A percentile compares a stretch with the other conserved stretches of the same genome.
Evolutionary conservation across 129 eudicot species (phyloP).

Genomic region (Lactuca sativa): DNA sequence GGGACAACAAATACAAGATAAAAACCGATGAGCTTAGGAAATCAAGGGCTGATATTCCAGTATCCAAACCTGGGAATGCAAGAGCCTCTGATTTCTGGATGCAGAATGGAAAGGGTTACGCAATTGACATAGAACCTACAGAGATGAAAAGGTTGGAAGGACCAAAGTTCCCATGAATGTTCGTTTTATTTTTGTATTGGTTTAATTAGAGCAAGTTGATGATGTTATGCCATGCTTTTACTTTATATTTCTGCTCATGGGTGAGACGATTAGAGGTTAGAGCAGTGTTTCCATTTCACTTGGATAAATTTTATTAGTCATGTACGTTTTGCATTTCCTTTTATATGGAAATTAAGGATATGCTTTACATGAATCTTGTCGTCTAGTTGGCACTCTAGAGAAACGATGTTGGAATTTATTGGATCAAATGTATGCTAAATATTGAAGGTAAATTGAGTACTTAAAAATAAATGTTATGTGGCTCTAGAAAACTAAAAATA

Average conservation of each 20-base stretch:
- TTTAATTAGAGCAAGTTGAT: not conserved
- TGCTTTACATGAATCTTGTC: not conserved
- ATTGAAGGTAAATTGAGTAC: too few relatives aligned
- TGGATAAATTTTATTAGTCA: not conserved
- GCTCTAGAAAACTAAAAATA: too few relatives aligned
- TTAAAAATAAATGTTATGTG: too few relatives aligned
- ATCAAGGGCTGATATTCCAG: constrained; percentile 46
- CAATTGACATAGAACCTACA: constrained; percentile 51
- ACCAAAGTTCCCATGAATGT: constrained; percentile 36
- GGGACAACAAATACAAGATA: constrained; percentile 64
- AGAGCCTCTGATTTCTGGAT: constrained; percentile 73
- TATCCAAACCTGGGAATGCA: constrained; percentile 39
- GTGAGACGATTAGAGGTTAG: not conserved
- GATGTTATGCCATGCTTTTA: not conserved
- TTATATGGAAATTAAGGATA: too few relatives aligned
- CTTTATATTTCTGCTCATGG: not conserved
- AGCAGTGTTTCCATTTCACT: not conserved
- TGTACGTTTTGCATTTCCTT: not conserved
- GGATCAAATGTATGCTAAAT: too few relatives aligned
- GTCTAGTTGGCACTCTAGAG: too few relatives aligned
- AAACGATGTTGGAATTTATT: too few relatives aligned
- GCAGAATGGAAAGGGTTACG: constrained; percentile 66
- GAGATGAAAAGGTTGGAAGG: constrained; percentile 45
- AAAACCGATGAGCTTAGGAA: constrained; percentile 36
- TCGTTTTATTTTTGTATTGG: not conserved